These are phyloP conservation scores for Mucor sp. DNA, from an alignment of 371 early-diverging fungal genomes.

Conservation along the genomic window DNA sequence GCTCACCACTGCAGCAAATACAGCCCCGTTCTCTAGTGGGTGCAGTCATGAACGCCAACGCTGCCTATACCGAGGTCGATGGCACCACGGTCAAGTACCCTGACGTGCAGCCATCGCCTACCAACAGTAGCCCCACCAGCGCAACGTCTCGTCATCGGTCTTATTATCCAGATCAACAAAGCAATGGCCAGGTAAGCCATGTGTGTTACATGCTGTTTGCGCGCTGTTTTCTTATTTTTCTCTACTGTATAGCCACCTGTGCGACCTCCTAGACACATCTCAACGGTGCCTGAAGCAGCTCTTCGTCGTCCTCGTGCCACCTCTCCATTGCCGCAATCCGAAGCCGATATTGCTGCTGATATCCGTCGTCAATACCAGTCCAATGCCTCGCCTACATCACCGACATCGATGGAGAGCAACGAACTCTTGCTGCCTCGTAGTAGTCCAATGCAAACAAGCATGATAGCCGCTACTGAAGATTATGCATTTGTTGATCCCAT, in stretches of 20 bases:
- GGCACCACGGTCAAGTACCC: neutral
- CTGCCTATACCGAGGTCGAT: conserved; percentile 5
- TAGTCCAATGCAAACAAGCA: conserved; percentile 9
- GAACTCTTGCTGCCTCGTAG: neutral
- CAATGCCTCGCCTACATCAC: conserved; percentile 27
- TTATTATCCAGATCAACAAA: conserved; percentile 17
- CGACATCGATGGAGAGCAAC: conserved; percentile 18
- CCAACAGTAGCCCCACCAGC: conserved; percentile 1
- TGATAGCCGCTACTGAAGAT: neutral
- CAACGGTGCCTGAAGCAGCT: conserved; percentile 50
- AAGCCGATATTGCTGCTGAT: conserved; percentile 28
- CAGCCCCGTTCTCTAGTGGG: neutral
- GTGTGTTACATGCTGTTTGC: neutral
- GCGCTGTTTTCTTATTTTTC: neutral
- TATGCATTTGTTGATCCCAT: neutral
- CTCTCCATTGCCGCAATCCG: conserved; percentile 34
- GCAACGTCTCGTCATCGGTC: conserved; percentile 20
- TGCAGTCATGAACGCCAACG: neutral
- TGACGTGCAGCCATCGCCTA: conserved; percentile 2
- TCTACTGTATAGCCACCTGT: conserved; percentile 18
- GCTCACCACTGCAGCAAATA: neutral
- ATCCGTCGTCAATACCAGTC: conserved; percentile 26
- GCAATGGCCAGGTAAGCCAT: conserved; percentile 14
- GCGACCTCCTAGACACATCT: conserved; percentile 47
- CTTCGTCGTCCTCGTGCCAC: conserved; percentile 50